Conservation (phyloP, 2,329 filamentous ascomycete species). For the Talaromyces islandicus region DNA sequence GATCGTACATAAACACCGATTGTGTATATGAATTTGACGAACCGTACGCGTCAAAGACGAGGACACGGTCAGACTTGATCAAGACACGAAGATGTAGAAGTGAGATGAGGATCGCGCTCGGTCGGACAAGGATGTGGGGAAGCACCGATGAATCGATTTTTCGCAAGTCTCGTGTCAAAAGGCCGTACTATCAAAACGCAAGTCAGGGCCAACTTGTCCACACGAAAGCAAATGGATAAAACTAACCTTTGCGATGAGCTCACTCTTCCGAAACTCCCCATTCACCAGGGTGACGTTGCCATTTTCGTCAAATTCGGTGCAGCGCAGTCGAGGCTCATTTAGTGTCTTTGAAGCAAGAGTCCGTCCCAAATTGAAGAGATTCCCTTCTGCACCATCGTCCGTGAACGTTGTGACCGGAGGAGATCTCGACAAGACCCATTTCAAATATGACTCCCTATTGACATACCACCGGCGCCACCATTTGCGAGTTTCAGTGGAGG, state of each 20-base stretch:
- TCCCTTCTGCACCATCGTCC: slow-evolving; percentile 54
- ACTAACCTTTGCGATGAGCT: slow-evolving; percentile 84
- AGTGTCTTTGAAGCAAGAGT: slow-evolving; percentile 69
- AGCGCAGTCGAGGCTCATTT: slow-evolving; percentile 78
- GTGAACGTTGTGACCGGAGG: slow-evolving; percentile 47
- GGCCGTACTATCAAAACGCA: slow-evolving; percentile 61
- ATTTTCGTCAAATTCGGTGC: slow-evolving; percentile 89
- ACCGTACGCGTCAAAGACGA: slow-evolving; percentile 94
- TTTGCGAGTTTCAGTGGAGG: slow-evolving; percentile 25
- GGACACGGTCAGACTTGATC: slow-evolving; percentile 88
- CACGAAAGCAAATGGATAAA: slow-evolving; percentile 1
- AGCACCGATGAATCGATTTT: slow-evolving; percentile 97
- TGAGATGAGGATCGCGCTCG: slow-evolving; percentile 89
- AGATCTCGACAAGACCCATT: slow-evolving; percentile 32
- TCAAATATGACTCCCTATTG: slow-evolving; percentile 5
- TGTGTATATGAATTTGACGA: slow-evolving; percentile 92
- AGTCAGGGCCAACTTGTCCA: slow-evolving; percentile 15
- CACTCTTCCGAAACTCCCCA: slow-evolving; percentile 95
- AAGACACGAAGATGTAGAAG: slow-evolving; percentile 92
- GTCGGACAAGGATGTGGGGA: slow-evolving; percentile 89
- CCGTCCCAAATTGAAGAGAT: slow-evolving; percentile 64
- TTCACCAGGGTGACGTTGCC: slow-evolving; percentile 89
- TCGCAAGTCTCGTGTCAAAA: slow-evolving; percentile 87
- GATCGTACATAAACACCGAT: slow-evolving; percentile 94
- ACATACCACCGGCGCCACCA: slow-evolving; percentile 30